Percentiles rank a stretch among this genome's conserved stretches.
Evolutionary conservation across 164 flowering plant genomes (phyloP).

Genomic region (Tinospora cordifolia): DNA sequence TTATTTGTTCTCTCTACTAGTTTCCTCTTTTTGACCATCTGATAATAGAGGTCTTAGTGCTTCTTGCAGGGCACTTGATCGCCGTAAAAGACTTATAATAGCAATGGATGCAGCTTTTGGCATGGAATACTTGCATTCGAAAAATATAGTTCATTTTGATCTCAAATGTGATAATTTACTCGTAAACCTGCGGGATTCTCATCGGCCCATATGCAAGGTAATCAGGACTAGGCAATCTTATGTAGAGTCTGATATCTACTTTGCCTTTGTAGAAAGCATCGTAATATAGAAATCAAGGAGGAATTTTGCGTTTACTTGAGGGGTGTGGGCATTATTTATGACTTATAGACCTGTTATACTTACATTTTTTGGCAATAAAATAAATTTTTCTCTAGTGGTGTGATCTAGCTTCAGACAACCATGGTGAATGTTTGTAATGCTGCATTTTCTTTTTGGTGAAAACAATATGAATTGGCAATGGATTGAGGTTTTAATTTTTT

Average conservation of each 20-base stretch:
- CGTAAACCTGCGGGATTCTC: constrained; percentile 76
- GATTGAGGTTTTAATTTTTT: not conserved
- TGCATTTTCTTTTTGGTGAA: not conserved
- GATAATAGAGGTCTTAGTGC: constrained; percentile 9
- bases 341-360: not conserved
- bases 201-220: constrained; percentile 89
- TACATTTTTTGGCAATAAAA: not conserved
- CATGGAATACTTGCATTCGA: constrained; percentile 84
- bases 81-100: constrained; percentile 62
- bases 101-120: constrained; percentile 94
- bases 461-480: not conserved
- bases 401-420: not conserved
- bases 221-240: constrained; percentile 3
- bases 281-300: not conserved
- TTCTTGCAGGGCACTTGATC: constrained; percentile 58
- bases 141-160: constrained; percentile 81
- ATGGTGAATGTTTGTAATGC: not conserved
- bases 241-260: not conserved
- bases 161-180: constrained; percentile 87
- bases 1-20: not conserved
- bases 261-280: not conserved
- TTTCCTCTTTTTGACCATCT: not conserved
- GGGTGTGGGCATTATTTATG: not conserved
- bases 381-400: not conserved
- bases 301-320: not conserved